Conservation (phyloP, 495 filamentous ascomycete genomes). For the Lindgomyces ingoldianus region DNA sequence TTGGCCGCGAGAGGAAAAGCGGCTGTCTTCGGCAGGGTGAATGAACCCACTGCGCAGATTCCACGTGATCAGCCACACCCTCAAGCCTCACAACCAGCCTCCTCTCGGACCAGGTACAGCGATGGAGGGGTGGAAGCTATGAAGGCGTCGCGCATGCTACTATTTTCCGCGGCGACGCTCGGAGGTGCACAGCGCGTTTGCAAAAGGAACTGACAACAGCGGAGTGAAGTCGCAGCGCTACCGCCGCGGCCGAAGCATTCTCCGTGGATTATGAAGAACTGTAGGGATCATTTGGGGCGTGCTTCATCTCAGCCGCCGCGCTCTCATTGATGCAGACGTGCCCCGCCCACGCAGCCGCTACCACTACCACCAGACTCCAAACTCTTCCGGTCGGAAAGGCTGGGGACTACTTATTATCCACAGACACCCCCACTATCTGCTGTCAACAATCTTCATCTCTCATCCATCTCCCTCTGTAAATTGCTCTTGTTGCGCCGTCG, state of each 20-base stretch:
- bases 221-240: background rate
- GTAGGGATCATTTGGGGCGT: slow-evolving; percentile 18
- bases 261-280: slow-evolving; percentile 25
- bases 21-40: background rate
- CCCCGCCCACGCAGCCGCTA: slow-evolving; percentile 24
- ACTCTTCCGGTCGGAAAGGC: slow-evolving; percentile 29
- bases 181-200: background rate
- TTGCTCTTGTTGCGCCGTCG: slow-evolving; percentile 14
- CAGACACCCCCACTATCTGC: slow-evolving; percentile 12
- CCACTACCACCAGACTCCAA: slow-evolving; percentile 22
- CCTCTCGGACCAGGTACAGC: background rate
- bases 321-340: slow-evolving; percentile 20
- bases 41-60: background rate
- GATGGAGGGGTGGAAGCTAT: background rate
- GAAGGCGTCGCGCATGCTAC: background rate
- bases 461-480: slow-evolving; percentile 6
- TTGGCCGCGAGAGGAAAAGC: background rate
- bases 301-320: slow-evolving; percentile 3
- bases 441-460: slow-evolving; percentile 5
- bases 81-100: no score
- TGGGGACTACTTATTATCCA: slow-evolving; percentile 22
- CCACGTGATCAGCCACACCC: background rate
- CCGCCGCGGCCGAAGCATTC: slow-evolving; percentile 18
- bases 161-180: background rate
- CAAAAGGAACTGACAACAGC: background rate